phyloP scores from a whole-genome alignment of 169 alveolate species.

The Cytauxzoon felis region DNA sequence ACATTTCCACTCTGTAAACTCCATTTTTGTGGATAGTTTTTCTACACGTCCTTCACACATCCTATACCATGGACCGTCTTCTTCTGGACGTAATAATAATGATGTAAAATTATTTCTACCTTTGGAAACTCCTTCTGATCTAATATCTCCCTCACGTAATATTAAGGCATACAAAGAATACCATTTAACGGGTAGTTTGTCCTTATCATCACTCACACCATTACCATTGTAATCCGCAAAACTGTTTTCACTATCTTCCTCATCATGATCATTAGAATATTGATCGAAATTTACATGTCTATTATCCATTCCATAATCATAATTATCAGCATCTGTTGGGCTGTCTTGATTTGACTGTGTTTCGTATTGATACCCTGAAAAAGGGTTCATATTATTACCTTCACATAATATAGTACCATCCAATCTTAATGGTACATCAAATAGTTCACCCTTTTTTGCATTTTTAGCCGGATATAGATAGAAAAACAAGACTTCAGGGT shows the following conservation, averaged over 20 bases:
- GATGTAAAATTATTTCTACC: conserved; percentile 61
- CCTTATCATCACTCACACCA: conserved; percentile 32
- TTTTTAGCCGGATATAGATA: conserved; percentile 80
- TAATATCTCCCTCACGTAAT: conserved; percentile 72
- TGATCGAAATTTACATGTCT: conserved; percentile 9
- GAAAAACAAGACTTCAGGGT: conserved; percentile 82
- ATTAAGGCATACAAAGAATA: conserved; percentile 77
- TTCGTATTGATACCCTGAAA: conserved; percentile 50
- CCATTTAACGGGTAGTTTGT: conserved; percentile 71
- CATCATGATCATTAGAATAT: conserved; percentile 40
- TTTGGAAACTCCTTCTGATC: conserved; percentile 47
- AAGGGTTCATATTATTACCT: background rate
- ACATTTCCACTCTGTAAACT: conserved; percentile 88
- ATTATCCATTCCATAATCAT: conserved; percentile 39
- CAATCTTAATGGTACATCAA: conserved; percentile 83
- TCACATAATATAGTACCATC: conserved; percentile 74
- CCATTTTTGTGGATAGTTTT: conserved; percentile 72
- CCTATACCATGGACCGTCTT: conserved; percentile 87
- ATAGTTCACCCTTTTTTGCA: conserved; percentile 84
- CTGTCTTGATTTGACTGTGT: conserved; percentile 17
- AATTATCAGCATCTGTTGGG: conserved; percentile 14
- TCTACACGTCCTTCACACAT: conserved; percentile 81
- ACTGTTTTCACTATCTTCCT: conserved; percentile 22
- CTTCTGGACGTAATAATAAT: conserved; percentile 82
- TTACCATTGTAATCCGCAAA: conserved; percentile 13